phyloP scores from a whole-genome alignment of 345 rosid species.

The Fremontodendron californicum region DNA sequence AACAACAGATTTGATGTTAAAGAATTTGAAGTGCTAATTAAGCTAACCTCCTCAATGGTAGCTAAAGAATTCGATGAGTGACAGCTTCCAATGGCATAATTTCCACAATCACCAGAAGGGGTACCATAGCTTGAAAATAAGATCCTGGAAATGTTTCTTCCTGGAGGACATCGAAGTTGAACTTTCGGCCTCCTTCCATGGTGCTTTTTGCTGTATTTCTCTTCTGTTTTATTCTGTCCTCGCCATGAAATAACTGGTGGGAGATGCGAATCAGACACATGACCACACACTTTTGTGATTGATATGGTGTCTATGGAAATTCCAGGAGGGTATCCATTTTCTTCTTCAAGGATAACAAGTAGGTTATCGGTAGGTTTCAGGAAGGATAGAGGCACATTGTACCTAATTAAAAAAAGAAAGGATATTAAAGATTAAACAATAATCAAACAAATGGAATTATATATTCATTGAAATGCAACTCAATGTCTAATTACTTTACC shows the following conservation, averaged over 20 bases:
- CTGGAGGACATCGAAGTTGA: constrained; percentile 22
- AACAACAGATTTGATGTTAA: background rate
- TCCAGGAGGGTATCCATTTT: constrained; percentile 44
- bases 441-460: background rate
- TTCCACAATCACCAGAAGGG: constrained; percentile 21
- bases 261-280: constrained; percentile 18
- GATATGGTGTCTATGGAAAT: constrained; percentile 43
- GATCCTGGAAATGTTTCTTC: constrained; percentile 25
- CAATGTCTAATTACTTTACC: constrained; percentile 29
- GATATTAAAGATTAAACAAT: background rate
- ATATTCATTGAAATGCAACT: background rate
- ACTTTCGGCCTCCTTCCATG: constrained; percentile 21
- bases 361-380: constrained; percentile 41
- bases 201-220: background rate
- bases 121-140: constrained; percentile 32
- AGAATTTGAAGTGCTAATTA: background rate
- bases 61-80: constrained; percentile 42
- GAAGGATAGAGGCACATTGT: constrained; percentile 53
- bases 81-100: constrained; percentile 42
- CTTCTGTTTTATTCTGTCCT: constrained; percentile 12
- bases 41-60: constrained; percentile 40
- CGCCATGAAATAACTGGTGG: constrained; percentile 28
- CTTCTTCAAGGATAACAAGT: constrained; percentile 56
- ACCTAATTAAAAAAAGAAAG: constrained; percentile 42
- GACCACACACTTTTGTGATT: constrained; percentile 30